Evolutionary conservation across 2,329 filamentous ascomycete genomes (phyloP).

Genomic region (Fusarium illudens): DNA sequence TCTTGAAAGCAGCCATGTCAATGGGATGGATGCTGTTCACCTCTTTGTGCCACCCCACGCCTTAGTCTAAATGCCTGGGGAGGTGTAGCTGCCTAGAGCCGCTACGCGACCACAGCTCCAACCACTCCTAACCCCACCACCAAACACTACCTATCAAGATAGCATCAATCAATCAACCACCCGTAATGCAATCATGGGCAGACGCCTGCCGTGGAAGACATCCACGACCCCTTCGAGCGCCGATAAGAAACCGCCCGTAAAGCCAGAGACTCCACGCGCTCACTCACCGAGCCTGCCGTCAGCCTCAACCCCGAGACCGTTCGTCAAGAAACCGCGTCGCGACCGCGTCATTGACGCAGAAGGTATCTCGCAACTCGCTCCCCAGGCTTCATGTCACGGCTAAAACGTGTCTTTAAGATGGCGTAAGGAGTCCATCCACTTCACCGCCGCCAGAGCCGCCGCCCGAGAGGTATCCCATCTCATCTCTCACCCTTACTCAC

Average conservation of each 20-base stretch:
- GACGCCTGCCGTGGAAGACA: slow-evolving; percentile 61
- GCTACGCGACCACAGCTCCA: neutral
- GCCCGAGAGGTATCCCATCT: slow-evolving; percentile 52
- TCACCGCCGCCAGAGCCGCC: slow-evolving; percentile 62
- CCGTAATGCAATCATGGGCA: slow-evolving; percentile 52
- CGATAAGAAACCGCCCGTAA: slow-evolving; percentile 9
- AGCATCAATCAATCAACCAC: slow-evolving; percentile 6
- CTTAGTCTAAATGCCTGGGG: neutral
- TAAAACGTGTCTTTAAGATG: slow-evolving; percentile 26
- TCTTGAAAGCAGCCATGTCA: neutral
- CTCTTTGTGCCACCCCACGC: neutral
- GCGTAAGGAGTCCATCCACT: slow-evolving; percentile 54
- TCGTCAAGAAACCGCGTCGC: slow-evolving; percentile 28
- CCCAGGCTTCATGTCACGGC: neutral
- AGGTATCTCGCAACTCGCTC: slow-evolving; percentile 28
- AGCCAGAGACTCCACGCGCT: slow-evolving; percentile 13
- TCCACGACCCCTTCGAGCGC: slow-evolving; percentile 25
- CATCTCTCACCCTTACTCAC: neutral
- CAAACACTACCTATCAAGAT: neutral
- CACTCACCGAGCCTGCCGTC: slow-evolving; percentile 8
- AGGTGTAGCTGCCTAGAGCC: neutral
- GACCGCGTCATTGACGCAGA: slow-evolving; percentile 36
- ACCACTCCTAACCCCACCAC: slow-evolving; percentile 8
- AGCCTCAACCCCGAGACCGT: slow-evolving; percentile 12
- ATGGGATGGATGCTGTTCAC: neutral